Evolutionary conservation across 164 flowering plant species (phyloP), one percentile per base, ranked within the genome.

Genomic region (Sedum album): DNA sequence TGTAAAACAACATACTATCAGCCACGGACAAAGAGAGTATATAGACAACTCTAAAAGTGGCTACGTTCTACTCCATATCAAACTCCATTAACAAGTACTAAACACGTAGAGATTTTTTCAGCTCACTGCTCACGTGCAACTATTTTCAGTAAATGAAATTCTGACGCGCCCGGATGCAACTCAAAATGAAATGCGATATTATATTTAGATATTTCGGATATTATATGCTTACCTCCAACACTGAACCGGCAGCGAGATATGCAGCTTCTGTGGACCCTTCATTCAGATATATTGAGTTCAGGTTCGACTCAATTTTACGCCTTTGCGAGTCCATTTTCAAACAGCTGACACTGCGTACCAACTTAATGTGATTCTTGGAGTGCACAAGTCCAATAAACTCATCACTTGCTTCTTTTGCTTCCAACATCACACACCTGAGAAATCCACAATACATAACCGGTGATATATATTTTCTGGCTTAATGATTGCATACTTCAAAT

Each of bases 181-280:
- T n/a, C n/a, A n/a, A n/a, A n/a, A n/a, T n/a, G n/a, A n/a, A n/a
- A n/a, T n/a, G n/a, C n/a, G n/a, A n/a, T n/a, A n/a, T n/a, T n/a
- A n/a, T n/a, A n/a, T n/a, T n/a, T n/a, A n/a, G n/a, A n/a, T n/a
- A n/a, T n/a, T n/a, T n/a, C n/a, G n/a, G 33, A 26, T 57, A 57
- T 57, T 25, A 41, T 5, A 31, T 8, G 14, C 35, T 72, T 77
- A 89, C 99, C 92, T 92, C 91, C 1, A 88, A 39, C 28, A 88
- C 96, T 46, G 97, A 86, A 33, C 99, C 99, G 57, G 97, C 97
- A 75, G 99, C 94, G 61, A 95, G 88, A 78, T 80, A 92, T 70
- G 99, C 97, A 77, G 97, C 82, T 76, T 90, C 86, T 13, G 97
- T 82, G 30, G 99, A 88, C 26, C 97, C 91, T 69, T 83, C 81